A percentile compares a stretch with the other conserved stretches of the same genome.
These are phyloP conservation scores for Chrysoporthe austroafricana DNA, from an alignment of 2,329 filamentous ascomycete genomes.

Conservation along the genomic window DNA sequence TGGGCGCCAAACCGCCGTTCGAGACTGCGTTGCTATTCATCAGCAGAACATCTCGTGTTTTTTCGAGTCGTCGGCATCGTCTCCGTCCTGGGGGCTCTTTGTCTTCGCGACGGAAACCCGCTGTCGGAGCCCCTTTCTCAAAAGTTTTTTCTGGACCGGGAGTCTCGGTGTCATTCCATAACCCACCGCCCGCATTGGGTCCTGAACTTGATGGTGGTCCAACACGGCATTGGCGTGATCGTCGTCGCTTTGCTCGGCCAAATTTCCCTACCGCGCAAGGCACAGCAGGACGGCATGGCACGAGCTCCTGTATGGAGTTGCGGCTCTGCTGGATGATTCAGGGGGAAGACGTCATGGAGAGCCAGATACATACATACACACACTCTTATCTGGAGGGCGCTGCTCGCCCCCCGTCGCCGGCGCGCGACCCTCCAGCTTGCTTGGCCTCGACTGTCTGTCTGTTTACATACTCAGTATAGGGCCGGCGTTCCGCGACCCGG, in stretches of 20 bases:
- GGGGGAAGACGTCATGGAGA: background rate
- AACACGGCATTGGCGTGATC: slow-evolving; percentile 27
- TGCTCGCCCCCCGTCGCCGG: background rate
- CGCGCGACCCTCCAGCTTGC: background rate
- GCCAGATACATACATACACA: background rate
- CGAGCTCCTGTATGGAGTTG: slow-evolving; percentile 7
- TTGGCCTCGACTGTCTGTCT: background rate
- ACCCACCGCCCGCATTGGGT: slow-evolving; percentile 23
- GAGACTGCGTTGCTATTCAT: slow-evolving; percentile 11
- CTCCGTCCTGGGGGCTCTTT: slow-evolving; percentile 1
- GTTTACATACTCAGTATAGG: slow-evolving; percentile 1
- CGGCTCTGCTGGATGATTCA: slow-evolving; percentile 14
- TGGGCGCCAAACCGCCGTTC: too few relatives aligned
- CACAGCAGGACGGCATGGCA: background rate
- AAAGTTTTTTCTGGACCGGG: slow-evolving; percentile 20
- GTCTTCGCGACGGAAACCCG: slow-evolving; percentile 14
- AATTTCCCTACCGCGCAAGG: slow-evolving; percentile 3
- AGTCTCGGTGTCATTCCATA: slow-evolving; percentile 27
- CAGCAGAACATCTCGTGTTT: slow-evolving; percentile 27
- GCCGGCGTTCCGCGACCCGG: slow-evolving; percentile 19
- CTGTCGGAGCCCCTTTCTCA: slow-evolving; percentile 27
- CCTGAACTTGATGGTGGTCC: slow-evolving; percentile 15
- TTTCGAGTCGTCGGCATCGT: slow-evolving; percentile 22
- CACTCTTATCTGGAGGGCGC: background rate
- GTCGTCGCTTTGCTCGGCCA: slow-evolving; percentile 29